Evolutionary conservation across 1,284 basidiomycete genomes (phyloP).

Genomic region (Fomitopsis betulina): DNA sequence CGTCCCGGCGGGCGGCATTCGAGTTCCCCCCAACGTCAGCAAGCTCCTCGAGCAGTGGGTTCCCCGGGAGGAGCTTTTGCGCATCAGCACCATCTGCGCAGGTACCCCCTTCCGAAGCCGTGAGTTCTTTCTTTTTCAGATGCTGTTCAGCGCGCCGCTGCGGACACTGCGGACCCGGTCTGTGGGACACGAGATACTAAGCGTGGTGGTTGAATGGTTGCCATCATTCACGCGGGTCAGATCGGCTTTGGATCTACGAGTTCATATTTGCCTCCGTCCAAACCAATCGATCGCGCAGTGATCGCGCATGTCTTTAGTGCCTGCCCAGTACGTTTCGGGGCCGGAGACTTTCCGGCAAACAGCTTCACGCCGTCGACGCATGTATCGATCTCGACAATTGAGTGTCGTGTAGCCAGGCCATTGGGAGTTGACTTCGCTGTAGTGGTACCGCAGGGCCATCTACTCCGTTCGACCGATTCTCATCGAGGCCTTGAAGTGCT

Average conservation of each 20-base stretch:
- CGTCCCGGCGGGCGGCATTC: constrained; percentile 37
- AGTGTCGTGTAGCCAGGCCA: too few relatives aligned
- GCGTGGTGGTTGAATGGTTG: too few relatives aligned
- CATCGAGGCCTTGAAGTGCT: too few relatives aligned
- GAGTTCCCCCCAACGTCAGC: constrained; percentile 47
- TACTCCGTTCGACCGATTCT: too few relatives aligned
- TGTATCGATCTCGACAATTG: too few relatives aligned
- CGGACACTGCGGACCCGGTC: not conserved
- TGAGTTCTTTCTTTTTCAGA: constrained; percentile 13
- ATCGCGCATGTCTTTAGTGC: not conserved
- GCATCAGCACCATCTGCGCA: constrained; percentile 26
- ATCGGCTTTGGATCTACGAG: not conserved
- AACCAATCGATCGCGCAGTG: not conserved
- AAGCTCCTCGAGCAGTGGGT: constrained; percentile 52
- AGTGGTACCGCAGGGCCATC: too few relatives aligned
- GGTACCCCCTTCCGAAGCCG: constrained; percentile 27
- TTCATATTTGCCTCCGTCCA: not conserved
- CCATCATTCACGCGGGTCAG: not conserved
- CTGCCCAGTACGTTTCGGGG: not conserved
- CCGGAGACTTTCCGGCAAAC: too few relatives aligned
- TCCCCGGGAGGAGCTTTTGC: constrained; percentile 33
- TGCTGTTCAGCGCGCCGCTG: not conserved
- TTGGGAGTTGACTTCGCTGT: too few relatives aligned
- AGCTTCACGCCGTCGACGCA: too few relatives aligned
- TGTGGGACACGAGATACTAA: not conserved